These are phyloP conservation scores for Ceratopteris richardii DNA, from an alignment of 75 land plant genomes.

Conservation along the genomic window DNA sequence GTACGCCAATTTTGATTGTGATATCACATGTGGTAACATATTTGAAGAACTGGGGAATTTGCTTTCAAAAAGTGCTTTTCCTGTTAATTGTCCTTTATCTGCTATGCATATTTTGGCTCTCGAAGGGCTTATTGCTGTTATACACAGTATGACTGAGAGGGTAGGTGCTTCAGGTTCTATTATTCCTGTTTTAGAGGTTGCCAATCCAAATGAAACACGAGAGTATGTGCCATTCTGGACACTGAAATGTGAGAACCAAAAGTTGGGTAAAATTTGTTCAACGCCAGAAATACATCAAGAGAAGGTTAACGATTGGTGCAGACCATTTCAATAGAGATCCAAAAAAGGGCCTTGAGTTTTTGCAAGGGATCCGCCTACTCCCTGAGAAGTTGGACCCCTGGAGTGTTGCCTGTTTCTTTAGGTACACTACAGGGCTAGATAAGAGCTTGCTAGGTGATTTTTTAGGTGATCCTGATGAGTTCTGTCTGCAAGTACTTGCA, in stretches of 20 bases:
- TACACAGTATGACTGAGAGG: conserved; percentile 33
- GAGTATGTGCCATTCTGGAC: too few relatives aligned
- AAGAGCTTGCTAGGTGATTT: conserved; percentile 92
- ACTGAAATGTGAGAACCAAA: conserved; percentile 85
- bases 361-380: too few relatives aligned
- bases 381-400: conserved; percentile 89
- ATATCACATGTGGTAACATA: conserved; percentile 6
- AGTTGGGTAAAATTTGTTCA: conserved; percentile 89
- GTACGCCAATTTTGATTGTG: conserved; percentile 17
- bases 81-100: conserved; percentile 10
- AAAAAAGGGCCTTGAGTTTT: conserved; percentile 92
- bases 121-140: too few relatives aligned
- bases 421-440: conserved; percentile 90
- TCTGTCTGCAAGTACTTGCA: conserved; percentile 82
- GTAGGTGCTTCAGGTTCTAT: too few relatives aligned
- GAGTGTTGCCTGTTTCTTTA: conserved; percentile 91
- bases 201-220: too few relatives aligned
- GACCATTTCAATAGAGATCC: conserved; percentile 94
- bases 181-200: too few relatives aligned
- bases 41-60: conserved; percentile 14
- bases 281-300: too few relatives aligned
- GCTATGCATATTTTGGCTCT: too few relatives aligned
- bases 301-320: too few relatives aligned
- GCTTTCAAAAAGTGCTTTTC: conserved; percentile 18
- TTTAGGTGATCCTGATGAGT: conserved; percentile 91